These are phyloP conservation scores for Rhododendron griersonianum DNA, from an alignment of 148 eudicot species.

Conservation along the genomic window DNA sequence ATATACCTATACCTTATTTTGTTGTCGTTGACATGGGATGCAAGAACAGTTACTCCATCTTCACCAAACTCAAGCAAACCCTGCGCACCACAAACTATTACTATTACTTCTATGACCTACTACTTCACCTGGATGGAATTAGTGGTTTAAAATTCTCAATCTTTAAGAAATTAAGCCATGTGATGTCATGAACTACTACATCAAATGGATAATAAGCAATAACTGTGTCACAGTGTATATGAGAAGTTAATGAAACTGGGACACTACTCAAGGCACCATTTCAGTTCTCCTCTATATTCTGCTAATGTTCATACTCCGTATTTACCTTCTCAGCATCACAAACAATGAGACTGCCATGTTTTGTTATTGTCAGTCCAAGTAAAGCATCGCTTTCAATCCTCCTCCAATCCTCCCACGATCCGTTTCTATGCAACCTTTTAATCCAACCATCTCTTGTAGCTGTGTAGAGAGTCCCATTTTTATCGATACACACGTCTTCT, in stretches of 20 bases:
- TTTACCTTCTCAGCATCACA: slow-evolving; percentile 59
- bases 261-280: background rate
- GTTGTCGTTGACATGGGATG: slow-evolving; percentile 53
- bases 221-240: background rate
- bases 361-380: slow-evolving; percentile 49
- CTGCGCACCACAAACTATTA: slow-evolving; percentile 23
- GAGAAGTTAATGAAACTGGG: background rate
- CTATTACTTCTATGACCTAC: background rate
- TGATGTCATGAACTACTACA: background rate
- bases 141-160: background rate
- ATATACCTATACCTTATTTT: slow-evolving; percentile 38
- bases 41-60: slow-evolving; percentile 54
- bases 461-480: slow-evolving; percentile 61
- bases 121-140: background rate
- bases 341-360: slow-evolving; percentile 43
- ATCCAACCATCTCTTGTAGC: slow-evolving; percentile 92
- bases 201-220: background rate
- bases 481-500: slow-evolving; percentile 65
- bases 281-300: background rate
- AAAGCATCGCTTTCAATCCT: slow-evolving; percentile 33
- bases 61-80: slow-evolving; percentile 72
- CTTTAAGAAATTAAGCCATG: background rate
- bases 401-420: slow-evolving; percentile 64
- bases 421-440: slow-evolving; percentile 58
- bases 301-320: background rate